Evolutionary conservation across 805 yeast genomes (phyloP).

Genomic region (Wickerhamiella kurtzmanii): DNA sequence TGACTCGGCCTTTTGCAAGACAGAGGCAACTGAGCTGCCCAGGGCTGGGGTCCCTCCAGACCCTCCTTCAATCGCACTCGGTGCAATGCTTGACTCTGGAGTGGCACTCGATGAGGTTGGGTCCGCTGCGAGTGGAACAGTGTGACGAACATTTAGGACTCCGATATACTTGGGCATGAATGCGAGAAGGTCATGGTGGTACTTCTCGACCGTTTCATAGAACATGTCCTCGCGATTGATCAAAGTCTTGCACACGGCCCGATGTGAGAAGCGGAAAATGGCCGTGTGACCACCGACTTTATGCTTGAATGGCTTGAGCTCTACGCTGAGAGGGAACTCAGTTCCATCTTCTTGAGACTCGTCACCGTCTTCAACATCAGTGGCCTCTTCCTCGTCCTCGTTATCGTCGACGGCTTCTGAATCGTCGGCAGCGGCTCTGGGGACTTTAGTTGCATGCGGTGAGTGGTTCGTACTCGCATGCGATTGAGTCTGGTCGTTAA

Average conservation of each 20-base stretch:
- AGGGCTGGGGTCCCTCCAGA: not conserved
- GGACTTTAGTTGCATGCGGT: not conserved
- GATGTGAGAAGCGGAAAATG: constrained; percentile 75
- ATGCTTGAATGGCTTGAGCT: constrained; percentile 77
- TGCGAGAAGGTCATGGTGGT: constrained; percentile 59
- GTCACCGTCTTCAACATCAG: constrained; percentile 6
- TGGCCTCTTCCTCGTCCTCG: constrained; percentile 13
- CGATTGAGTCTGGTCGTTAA: not conserved
- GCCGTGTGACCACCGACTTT: constrained; percentile 99
- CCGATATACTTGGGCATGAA: constrained; percentile 95
- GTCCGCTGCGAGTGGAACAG: constrained; percentile 20
- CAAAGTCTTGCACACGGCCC: constrained; percentile 88
- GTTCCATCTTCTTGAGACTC: constrained; percentile 7
- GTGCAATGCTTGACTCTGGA: no score
- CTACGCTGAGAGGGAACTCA: constrained; percentile 51
- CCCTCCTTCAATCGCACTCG: not conserved
- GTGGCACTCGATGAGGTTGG: not conserved
- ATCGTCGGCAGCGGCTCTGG: constrained; percentile 3
- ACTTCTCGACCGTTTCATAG: constrained; percentile 76
- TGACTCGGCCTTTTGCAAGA: constrained; percentile 3
- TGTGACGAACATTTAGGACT: constrained; percentile 79
- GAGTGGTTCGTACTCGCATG: not conserved
- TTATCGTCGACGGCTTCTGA: constrained; percentile 7
- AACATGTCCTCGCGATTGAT: constrained; percentile 81
- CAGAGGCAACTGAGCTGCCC: not conserved